These are phyloP conservation scores for Plicaturopsis crispa DNA, from an alignment of 768 basidiomycete genomes.

Conservation along the genomic window DNA sequence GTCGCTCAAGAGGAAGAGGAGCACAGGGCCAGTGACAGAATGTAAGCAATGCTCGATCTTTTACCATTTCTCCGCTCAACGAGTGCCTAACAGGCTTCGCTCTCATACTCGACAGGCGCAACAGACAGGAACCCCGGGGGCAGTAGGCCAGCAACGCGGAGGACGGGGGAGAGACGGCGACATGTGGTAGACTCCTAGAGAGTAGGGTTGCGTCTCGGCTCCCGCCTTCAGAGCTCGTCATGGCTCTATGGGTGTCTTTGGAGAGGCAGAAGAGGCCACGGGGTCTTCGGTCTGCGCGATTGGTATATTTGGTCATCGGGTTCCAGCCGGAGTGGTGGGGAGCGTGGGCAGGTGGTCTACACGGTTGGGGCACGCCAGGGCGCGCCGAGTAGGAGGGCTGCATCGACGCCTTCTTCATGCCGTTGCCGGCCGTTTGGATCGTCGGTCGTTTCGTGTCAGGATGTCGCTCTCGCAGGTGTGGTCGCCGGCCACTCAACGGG, in stretches of 20 bases:
- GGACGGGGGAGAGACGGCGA: conserved; percentile 36
- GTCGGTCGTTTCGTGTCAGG: conserved; percentile 19
- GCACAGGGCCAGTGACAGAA: conserved; percentile 73
- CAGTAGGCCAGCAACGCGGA: conserved; percentile 36
- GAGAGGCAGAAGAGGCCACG: neutral
- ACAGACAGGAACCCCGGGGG: conserved; percentile 45
- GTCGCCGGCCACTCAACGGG: neutral
- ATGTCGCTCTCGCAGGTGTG: conserved; percentile 13
- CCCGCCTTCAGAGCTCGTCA: conserved; percentile 12
- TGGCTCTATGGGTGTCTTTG: conserved; percentile 13
- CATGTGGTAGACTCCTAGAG: conserved; percentile 42
- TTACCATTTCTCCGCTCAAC: conserved; percentile 8
- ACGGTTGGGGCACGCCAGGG: conserved; percentile 18
- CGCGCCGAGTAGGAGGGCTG: neutral
- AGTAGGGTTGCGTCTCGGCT: no score
- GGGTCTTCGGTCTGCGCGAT: conserved; percentile 5
- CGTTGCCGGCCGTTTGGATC: no score
- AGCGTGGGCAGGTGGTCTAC: neutral
- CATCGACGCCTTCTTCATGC: conserved; percentile 11
- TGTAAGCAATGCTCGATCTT: conserved; percentile 45
- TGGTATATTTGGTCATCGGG: neutral
- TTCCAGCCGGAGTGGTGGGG: conserved; percentile 4
- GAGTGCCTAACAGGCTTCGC: conserved; percentile 54
- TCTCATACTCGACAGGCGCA: conserved; percentile 83
- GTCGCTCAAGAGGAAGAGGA: conserved; percentile 83